These are phyloP conservation scores for Scytalidium sp. DNA, from an alignment of 2,329 filamentous ascomycete genomes.

Conservation along the genomic window DNA sequence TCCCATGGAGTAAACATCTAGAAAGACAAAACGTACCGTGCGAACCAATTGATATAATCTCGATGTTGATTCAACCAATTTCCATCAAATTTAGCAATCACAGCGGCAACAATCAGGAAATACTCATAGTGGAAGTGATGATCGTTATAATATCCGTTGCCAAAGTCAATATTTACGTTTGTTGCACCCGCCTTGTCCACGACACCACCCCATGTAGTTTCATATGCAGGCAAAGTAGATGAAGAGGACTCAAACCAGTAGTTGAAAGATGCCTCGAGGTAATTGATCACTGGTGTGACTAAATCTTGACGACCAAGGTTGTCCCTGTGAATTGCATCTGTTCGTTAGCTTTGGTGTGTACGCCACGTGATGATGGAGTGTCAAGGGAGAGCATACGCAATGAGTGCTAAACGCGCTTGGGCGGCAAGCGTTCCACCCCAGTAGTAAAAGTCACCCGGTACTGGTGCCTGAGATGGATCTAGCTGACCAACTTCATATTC, in stretches of 20 bases:
- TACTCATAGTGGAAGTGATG: slow-evolving; percentile 30
- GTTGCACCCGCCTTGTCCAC: slow-evolving; percentile 18
- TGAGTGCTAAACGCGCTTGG: slow-evolving; percentile 18
- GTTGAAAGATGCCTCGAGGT: slow-evolving; percentile 19
- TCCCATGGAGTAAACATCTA: background rate
- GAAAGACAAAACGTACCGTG: slow-evolving; percentile 10
- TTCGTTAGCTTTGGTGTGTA: background rate
- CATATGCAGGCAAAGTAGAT: slow-evolving; percentile 16
- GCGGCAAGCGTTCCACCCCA: slow-evolving; percentile 22
- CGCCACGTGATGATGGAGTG: background rate
- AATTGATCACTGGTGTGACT: slow-evolving; percentile 14
- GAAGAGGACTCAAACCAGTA: slow-evolving; percentile 19
- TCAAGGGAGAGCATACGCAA: slow-evolving; percentile 16
- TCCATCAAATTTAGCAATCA: slow-evolving; percentile 22
- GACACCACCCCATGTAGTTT: slow-evolving; percentile 22
- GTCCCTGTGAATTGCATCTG: slow-evolving; percentile 10
- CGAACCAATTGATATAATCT: slow-evolving; percentile 24
- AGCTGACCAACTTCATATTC: slow-evolving; percentile 19
- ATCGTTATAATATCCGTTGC: slow-evolving; percentile 27
- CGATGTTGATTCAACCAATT: slow-evolving; percentile 20
- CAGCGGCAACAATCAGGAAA: slow-evolving; percentile 20
- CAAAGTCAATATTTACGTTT: slow-evolving; percentile 22
- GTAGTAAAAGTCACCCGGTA: slow-evolving; percentile 22
- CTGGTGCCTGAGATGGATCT: slow-evolving; percentile 12
- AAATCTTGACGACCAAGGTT: slow-evolving; percentile 17